Conservation (phyloP, 306 rosid genomes). For the Rubus idaeus region DNA sequence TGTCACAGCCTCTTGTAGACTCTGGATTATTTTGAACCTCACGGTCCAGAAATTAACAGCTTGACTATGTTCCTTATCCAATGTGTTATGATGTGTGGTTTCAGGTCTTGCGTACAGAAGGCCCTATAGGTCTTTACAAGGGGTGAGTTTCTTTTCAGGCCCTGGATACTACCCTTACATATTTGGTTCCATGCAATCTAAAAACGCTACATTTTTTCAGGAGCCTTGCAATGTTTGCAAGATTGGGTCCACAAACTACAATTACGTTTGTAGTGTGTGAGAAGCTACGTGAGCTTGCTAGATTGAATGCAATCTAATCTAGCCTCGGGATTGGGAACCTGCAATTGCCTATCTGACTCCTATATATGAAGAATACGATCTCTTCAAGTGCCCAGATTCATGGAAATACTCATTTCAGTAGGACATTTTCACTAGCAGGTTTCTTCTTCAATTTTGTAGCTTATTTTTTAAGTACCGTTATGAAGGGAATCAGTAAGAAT, state of each 20-base stretch:
- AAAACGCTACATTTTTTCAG: constrained; percentile 35
- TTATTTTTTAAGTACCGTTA: background rate
- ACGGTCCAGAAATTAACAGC: background rate
- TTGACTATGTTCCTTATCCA: constrained; percentile 16
- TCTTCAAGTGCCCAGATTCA: too few species aligned
- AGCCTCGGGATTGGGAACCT: constrained; percentile 20
- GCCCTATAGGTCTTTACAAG: constrained; percentile 88
- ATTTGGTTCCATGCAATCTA: constrained; percentile 2
- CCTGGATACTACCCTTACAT: constrained; percentile 9
- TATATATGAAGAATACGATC: too few species aligned
- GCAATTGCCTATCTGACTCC: too few species aligned
- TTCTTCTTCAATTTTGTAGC: background rate
- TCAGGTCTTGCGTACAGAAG: constrained; percentile 81
- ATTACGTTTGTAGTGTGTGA: constrained; percentile 79
- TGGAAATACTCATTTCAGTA: too few species aligned
- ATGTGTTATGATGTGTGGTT: constrained; percentile 32
- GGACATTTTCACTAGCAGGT: background rate
- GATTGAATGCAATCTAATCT: constrained; percentile 80
- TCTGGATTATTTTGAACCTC: background rate
- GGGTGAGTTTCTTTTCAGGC: constrained; percentile 63
- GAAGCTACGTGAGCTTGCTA: constrained; percentile 76
- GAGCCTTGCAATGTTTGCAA: constrained; percentile 80
- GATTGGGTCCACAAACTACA: constrained; percentile 95
- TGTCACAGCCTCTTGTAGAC: background rate
- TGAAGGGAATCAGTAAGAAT: background rate